phyloP scores from a whole-genome alignment of 345 rosid species.

The Gossypioides kirkii region DNA sequence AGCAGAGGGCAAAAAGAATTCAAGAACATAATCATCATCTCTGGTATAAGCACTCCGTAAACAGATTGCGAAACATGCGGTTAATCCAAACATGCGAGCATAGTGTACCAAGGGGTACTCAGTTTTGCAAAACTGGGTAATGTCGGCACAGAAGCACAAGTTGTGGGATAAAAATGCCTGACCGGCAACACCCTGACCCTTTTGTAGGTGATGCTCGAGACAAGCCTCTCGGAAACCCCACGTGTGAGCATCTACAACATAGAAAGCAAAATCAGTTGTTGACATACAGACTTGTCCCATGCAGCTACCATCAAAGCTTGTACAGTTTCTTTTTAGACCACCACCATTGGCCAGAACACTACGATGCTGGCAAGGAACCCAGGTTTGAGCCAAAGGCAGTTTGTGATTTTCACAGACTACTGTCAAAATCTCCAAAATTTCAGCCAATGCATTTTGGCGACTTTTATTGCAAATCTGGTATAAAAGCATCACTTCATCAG shows the following conservation, averaged over 20 bases:
- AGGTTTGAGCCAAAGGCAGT: conserved; percentile 93
- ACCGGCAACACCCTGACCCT: conserved; percentile 94
- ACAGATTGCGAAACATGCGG: conserved; percentile 75
- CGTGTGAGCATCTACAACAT: conserved; percentile 77
- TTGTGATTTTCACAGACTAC: conserved; percentile 78
- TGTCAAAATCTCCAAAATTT: conserved; percentile 83
- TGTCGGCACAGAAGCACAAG: conserved; percentile 66
- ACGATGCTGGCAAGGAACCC: conserved; percentile 95
- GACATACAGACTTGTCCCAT: conserved; percentile 91
- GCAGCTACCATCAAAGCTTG: conserved; percentile 86
- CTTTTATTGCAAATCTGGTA: conserved; percentile 89
- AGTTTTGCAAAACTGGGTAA: conserved; percentile 74
- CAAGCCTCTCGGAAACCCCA: conserved; percentile 98
- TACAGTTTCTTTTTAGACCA: conserved; percentile 80
- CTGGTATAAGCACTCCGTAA: conserved; percentile 69
- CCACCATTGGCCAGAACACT: conserved; percentile 84
- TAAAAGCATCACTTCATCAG: conserved; percentile 40
- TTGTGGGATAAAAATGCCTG: conserved; percentile 68
- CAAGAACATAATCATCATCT: conserved; percentile 81
- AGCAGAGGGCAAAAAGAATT: conserved; percentile 72
- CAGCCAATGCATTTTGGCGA: conserved; percentile 83
- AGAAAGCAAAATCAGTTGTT: conserved; percentile 74
- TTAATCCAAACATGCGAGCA: conserved; percentile 81
- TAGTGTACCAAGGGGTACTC: conserved; percentile 94
- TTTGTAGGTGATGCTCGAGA: conserved; percentile 90